Conservation (phyloP, 345 rosid species). For the Eucalyptus polyanthemos region DNA sequence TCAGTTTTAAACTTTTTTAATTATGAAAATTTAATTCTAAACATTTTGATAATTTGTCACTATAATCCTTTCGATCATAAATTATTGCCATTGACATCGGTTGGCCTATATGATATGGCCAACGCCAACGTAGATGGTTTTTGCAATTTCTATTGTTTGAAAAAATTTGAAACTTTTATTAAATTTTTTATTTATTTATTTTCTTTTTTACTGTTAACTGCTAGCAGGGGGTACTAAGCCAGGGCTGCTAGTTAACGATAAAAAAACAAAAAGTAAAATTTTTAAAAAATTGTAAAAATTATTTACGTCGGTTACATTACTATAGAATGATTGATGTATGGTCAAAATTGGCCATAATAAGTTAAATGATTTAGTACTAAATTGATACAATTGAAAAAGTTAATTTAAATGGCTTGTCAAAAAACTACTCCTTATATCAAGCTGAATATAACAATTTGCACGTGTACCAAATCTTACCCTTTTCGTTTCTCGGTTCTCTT, state of each 20-base stretch:
- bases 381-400: neutral
- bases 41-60: neutral
- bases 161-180: neutral
- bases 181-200: neutral
- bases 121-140: accelerated
- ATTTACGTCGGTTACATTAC: accelerated
- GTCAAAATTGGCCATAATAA: accelerated
- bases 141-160: neutral
- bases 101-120: neutral
- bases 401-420: neutral
- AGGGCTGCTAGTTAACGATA: neutral
- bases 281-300: neutral
- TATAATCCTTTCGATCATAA: accelerated
- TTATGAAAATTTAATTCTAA: neutral
- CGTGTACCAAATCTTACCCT: neutral
- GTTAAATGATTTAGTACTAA: neutral
- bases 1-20: neutral
- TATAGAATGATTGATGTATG: too few species aligned
- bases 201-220: neutral
- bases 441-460: neutral
- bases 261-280: neutral
- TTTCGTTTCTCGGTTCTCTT: neutral
- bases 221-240: too few species aligned
- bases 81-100: accelerated
- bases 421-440: neutral